phyloP scores from a whole-genome alignment of 1,284 basidiomycete genomes.

The Trichosporon inkin region DNA sequence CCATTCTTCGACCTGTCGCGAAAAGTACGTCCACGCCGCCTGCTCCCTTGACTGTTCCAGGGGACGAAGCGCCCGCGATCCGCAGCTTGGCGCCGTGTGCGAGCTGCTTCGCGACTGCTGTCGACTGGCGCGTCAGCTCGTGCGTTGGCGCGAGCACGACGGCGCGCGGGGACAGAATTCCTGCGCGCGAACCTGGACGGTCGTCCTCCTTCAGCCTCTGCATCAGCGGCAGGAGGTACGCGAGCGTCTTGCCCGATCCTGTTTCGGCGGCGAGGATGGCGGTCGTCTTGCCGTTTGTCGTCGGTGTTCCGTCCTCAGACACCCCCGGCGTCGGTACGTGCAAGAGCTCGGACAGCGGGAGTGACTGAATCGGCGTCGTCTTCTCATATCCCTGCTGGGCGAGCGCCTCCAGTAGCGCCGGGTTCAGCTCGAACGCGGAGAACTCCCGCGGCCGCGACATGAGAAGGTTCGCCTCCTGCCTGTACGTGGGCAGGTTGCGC shows the following conservation, averaged over 20 bases:
- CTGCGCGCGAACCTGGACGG: background rate
- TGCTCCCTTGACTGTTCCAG: constrained; percentile 38
- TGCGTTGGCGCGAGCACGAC: constrained; percentile 80
- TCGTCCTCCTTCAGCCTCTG: constrained; percentile 62
- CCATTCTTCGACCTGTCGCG: constrained; percentile 70
- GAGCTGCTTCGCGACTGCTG: constrained; percentile 66
- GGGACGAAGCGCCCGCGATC: constrained; percentile 60
- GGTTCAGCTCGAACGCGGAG: constrained; percentile 52
- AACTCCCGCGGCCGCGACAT: constrained; percentile 27
- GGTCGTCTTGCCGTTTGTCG: constrained; percentile 8
- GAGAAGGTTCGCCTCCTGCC: constrained; percentile 14
- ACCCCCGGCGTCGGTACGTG: background rate
- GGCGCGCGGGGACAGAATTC: constrained; percentile 58
- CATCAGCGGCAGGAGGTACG: constrained; percentile 76
- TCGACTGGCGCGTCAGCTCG: constrained; percentile 74
- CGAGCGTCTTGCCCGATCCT: constrained; percentile 84
- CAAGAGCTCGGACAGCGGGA: constrained; percentile 63
- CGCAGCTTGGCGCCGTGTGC: constrained; percentile 70
- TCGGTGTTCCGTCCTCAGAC: constrained; percentile 17
- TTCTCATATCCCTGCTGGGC: constrained; percentile 52
- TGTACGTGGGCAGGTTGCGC: background rate
- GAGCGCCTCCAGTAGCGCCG: constrained; percentile 59
- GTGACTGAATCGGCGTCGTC: constrained; percentile 68
- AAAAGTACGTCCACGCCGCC: constrained; percentile 63
- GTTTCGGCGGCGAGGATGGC: constrained; percentile 78